Evolutionary conservation across 2,329 filamentous ascomycete species (phyloP), one percentile per base, ranked within the genome.

Genomic region (Penicillium sp.): DNA sequence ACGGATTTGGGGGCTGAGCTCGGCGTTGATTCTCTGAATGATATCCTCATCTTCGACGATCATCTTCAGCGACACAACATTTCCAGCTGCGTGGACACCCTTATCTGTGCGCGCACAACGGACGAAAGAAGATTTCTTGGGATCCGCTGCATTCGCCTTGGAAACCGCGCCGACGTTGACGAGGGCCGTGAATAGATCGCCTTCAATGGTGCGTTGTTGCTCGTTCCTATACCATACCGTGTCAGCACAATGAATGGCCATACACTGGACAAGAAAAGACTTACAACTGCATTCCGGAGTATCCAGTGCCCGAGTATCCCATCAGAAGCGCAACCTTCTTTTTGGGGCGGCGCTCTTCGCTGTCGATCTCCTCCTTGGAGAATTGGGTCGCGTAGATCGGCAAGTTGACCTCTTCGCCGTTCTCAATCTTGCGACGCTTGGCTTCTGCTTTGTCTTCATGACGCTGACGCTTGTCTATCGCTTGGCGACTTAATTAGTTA

Each of bases 51-150:
- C 93, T 75, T 97, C 93, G 47, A 97, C 88, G 67, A 99, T 97
- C 66, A 99, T 81, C 79, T 99, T 99, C 68, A 97, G 75, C 33
- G 91, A 96, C 60, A 97, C 91, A 69, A 97, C 88, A 70, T 97
- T 97, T 51, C 93, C 94, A 1, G 93, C 93, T 1, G 93, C 93
- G 74, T 97, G 93, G 2, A 97, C 93, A 53, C 94, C 94, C 80
- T 97, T 99, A 78, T 99, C 94, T 0, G 94, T 99, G 62, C 94
- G 84, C 4, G 94, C 94, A 75, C 94, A 99, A 63, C 94, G 88
- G 53, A 96, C 90, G 46, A 99, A 84, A 51, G 91, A 92, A 2
- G 92, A 96, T 76, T 99, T 99, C 75, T 95, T 96, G 4, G 93
- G 94, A 71, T 99, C 94, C 67, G 96, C 87, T 23, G 94, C 94